Base-by-base conservation (phyloP, 73 alveolate species). In the Paramecium biaurelia region DNA sequence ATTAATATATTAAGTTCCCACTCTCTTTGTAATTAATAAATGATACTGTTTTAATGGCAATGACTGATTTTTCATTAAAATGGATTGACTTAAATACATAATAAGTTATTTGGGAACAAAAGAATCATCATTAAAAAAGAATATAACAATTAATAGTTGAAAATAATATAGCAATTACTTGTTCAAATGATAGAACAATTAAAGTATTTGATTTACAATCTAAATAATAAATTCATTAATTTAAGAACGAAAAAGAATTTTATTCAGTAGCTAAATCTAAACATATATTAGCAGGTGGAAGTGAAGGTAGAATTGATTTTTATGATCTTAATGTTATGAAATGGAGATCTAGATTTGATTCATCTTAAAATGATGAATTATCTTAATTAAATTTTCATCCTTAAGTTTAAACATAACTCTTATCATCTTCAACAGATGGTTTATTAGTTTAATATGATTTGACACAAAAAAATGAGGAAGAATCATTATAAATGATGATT, bases 291-390 rank as follows among this genome's bases (percentile, higher is more conserved):
- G 94, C 94, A 37, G 89, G 85, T 41, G 94, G 92, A 7, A 43
- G 87, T 70, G 94, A 89, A 5, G 70, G 92, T 2, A 82, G 92
- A 89, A 89, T 89, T 43, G 89, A 58, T 9, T 89, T 89, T 57
- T 89, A 82, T 76, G 94, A 89, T 89, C 92, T 89, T 11, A 89
- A 82, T 70, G 74, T 59, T n/a, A 89, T 37, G 92, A 89, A 89
- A 32, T 72, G 70, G 84, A 89, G 94, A 89, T 70, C 85, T n/a
- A 45, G 74, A 70, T 89, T 89, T 42, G 74, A 68, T 45, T 63
- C 85, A 6, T 70, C 94, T 43, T 82, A 89, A 70, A 42, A 43
- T 43, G 94, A 89, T 0, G 94, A 89, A 70, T 45, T 89, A 18
- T 58, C 92, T 38, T 38, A 79, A 32, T 63, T 89, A 9, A 32